Base-by-base conservation (phyloP, 495 filamentous ascomycete genomes). In the Hypoxylon perforatum region DNA sequence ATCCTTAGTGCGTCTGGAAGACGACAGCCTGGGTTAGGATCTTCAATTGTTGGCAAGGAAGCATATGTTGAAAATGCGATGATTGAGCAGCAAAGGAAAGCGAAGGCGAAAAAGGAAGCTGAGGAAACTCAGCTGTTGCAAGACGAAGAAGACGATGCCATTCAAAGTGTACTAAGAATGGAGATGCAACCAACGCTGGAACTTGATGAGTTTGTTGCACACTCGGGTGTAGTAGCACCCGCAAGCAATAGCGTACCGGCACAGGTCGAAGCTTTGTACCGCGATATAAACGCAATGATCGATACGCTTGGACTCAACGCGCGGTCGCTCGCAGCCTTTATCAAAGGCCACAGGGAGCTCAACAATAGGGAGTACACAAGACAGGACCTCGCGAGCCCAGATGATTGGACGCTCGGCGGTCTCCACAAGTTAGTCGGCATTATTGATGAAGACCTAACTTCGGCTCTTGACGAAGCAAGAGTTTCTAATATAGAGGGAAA, bases 241-340 rank as follows among this genome's bases (percentile, higher is more conserved):
- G 85, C 86, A 58, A 82, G 82, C 57, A 84, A 85, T 35, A 88
- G 86, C 21, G 82, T 93, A 63, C 85, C 91, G 17, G 87, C 89
- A 35, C 88, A 92, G 76, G 90, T 96, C 57, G 96, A 98, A 74
- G 84, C 88, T 21, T 80, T 97, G 0, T 98, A 94, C 77, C 85
- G 92, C 12, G 96, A 97, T 65, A 92, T 97, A 69, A 98, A 98
- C 75, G 91, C 90, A 11, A 99, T 98, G 95, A 85, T 98, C 23
- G 93, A 97, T 71, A 93, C 91, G 1, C 76, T 97, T 17, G 96
- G 94, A 6, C 82, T 98, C 30, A 97, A 97, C 74, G 88, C 90
- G 22, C 88, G 92, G 4, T 86, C 88, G 10, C 76, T 99, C 22
- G 79, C 87, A 45, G 84, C 86, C 0, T 99, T 92, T 72, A 82